phyloP scores from a whole-genome alignment of 1,284 basidiomycete species.

The Ganoderma sp. region DNA sequence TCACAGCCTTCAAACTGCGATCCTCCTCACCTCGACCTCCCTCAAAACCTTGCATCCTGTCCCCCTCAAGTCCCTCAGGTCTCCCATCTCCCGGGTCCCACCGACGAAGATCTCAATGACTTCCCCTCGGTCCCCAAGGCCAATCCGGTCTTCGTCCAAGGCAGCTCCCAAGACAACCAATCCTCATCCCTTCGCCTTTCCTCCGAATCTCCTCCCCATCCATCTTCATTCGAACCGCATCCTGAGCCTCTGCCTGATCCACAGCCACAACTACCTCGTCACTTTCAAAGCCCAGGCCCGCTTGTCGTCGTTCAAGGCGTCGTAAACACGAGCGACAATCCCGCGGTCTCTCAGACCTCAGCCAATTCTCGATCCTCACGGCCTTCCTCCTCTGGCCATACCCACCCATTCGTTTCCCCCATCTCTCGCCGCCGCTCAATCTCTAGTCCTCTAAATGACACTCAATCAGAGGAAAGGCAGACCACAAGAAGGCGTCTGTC shows the following conservation, averaged over 20 bases:
- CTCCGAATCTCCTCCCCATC: constrained; percentile 15
- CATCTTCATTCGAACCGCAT: background rate
- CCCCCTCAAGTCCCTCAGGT: background rate
- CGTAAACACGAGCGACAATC: constrained; percentile 74
- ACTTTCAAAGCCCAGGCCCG: constrained; percentile 75
- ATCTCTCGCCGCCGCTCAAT: constrained; percentile 30
- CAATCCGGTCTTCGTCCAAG: constrained; percentile 24
- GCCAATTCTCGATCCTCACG: constrained; percentile 23
- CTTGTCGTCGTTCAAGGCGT: constrained; percentile 82
- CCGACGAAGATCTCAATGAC: constrained; percentile 25
- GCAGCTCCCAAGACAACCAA: constrained; percentile 28
- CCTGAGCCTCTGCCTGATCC: constrained; percentile 15
- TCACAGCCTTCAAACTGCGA: constrained; percentile 4
- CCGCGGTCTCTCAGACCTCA: constrained; percentile 30
- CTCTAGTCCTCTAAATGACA: constrained; percentile 22
- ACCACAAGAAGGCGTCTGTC: constrained; percentile 34
- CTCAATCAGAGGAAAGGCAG: constrained; percentile 29
- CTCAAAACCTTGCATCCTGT: background rate
- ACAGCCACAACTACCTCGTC: constrained; percentile 40
- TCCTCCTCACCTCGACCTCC: background rate
- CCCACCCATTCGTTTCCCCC: background rate
- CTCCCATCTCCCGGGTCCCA: background rate
- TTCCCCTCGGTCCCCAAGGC: constrained; percentile 23
- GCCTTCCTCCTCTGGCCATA: constrained; percentile 20
- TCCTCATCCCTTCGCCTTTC: constrained; percentile 13